phyloP scores from a whole-genome alignment of 768 basidiomycete genomes.

The Ramaria sp. region DNA sequence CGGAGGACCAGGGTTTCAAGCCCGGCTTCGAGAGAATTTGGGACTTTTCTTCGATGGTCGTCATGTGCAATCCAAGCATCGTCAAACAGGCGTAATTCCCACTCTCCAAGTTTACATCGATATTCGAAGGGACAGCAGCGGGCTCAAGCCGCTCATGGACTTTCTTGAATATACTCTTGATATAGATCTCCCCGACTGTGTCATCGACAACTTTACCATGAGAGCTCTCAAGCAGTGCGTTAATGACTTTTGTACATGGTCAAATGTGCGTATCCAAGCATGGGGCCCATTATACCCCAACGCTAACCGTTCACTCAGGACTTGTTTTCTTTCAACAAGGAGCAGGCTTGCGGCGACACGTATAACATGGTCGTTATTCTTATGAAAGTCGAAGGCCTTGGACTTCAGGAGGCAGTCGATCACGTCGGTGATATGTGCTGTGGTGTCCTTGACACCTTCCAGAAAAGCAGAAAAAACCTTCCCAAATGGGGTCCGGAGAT shows the following conservation, averaged over 20 bases:
- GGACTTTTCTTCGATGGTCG: conserved; percentile 33
- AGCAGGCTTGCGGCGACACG: conserved; percentile 30
- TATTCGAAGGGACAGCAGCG: conserved; percentile 44
- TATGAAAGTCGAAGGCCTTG: conserved; percentile 26
- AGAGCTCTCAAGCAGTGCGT: conserved; percentile 34
- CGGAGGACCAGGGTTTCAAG: conserved; percentile 28
- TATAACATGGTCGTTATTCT: conserved; percentile 34
- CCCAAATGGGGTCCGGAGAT: conserved; percentile 56
- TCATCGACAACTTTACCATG: conserved; percentile 40
- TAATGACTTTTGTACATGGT: conserved; percentile 43
- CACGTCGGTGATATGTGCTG: conserved; percentile 26
- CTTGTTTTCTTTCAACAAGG: conserved; percentile 29
- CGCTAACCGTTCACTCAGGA: conserved; percentile 19
- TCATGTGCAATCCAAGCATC: conserved; percentile 33
- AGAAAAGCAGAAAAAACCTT: conserved; percentile 23
- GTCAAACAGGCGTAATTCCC: conserved; percentile 25
- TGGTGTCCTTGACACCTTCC: conserved; percentile 22
- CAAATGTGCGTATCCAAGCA: conserved; percentile 22
- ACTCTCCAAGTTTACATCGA: conserved; percentile 43
- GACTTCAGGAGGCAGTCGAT: conserved; percentile 27
- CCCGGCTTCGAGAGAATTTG: conserved; percentile 30
- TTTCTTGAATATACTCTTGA: conserved; percentile 44
- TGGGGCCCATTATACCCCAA: too few species aligned
- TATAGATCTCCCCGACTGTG: conserved; percentile 43
- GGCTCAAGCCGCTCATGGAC: conserved; percentile 39